Percentiles rank a stretch among this genome's conserved stretches.
These are phyloP conservation scores for Lachnellula cervina DNA, from an alignment of 2,329 filamentous ascomycete genomes.

Conservation along the genomic window DNA sequence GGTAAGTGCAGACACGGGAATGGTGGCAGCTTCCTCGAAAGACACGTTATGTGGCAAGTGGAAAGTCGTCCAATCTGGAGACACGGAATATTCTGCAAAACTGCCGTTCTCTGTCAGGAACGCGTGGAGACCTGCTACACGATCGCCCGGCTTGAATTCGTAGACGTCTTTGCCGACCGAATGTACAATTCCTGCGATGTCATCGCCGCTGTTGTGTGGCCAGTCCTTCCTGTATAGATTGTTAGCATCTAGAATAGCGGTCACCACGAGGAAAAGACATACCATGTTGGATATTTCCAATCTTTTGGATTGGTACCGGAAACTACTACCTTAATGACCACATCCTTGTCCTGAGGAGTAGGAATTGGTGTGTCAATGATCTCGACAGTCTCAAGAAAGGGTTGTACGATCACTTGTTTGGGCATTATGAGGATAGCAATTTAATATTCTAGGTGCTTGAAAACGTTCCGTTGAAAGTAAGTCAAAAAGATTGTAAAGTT, in stretches of 20 bases:
- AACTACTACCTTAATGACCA: conserved; percentile 15
- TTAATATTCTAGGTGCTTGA: too few species aligned
- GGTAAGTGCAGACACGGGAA: conserved; percentile 39
- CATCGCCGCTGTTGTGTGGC: conserved; percentile 24
- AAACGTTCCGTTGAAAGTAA: neutral
- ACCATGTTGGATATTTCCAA: conserved; percentile 19
- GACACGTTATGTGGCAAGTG: conserved; percentile 16
- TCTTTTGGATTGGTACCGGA: conserved; percentile 25
- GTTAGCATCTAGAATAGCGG: neutral
- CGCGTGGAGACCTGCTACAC: conserved; percentile 43
- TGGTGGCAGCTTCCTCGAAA: conserved; percentile 35
- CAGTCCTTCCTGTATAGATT: conserved; percentile 7
- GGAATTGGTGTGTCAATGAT: conserved; percentile 11
- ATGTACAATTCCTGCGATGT: conserved; percentile 38
- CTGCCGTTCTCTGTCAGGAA: conserved; percentile 46
- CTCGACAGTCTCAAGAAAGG: conserved; percentile 8
- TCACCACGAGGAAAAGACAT: neutral
- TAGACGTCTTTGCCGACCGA: conserved; percentile 43
- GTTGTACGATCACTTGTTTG: conserved; percentile 13
- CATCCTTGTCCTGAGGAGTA: neutral
- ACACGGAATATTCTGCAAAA: conserved; percentile 57
- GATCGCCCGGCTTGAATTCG: conserved; percentile 37
- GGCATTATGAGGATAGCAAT: conserved; percentile 1
- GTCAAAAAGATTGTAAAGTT: neutral
- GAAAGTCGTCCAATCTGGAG: conserved; percentile 50